Percentiles rank a stretch among this genome's conserved stretches.
Evolutionary conservation across 2,329 filamentous ascomycete genomes (phyloP).

Genomic region (Cordyceps cicadae): DNA sequence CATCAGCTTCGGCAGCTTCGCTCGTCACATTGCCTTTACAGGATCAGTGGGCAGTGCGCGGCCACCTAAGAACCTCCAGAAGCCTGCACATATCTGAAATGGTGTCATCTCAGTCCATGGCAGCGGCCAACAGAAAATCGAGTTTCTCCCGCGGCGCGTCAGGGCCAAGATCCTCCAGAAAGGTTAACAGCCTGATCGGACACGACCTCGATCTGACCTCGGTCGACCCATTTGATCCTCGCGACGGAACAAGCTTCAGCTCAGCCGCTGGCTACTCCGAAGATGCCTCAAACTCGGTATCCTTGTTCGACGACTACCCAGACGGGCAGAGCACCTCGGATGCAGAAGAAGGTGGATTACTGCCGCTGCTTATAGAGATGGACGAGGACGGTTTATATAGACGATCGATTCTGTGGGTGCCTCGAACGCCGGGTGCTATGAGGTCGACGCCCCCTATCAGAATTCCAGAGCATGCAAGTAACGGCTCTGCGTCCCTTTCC

Average conservation of each 20-base stretch:
- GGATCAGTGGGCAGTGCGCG: not conserved
- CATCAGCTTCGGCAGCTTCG: not conserved
- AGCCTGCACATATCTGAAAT: not conserved
- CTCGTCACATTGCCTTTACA: not conserved
- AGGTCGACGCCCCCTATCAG: not conserved
- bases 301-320: not conserved
- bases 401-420: conserved; percentile 2
- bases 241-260: not conserved
- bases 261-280: not conserved
- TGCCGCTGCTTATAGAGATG: conserved; percentile 2
- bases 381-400: not conserved
- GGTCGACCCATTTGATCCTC: not conserved
- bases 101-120: not conserved
- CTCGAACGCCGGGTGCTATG: not conserved
- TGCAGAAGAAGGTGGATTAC: not conserved
- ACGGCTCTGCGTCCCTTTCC: not conserved
- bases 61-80: not conserved
- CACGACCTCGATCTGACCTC: conserved; percentile 25
- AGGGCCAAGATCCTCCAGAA: conserved; percentile 25
- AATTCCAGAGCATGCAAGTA: not conserved
- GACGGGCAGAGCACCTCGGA: not conserved
- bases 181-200: conserved; percentile 35
- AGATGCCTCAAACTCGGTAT: not conserved
- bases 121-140: not conserved
- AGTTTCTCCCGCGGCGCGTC: conserved; percentile 12